Evolutionary conservation across 371 early-diverging fungal genomes (phyloP).

Genomic region (Thermomucor indicae-seudaticae): DNA sequence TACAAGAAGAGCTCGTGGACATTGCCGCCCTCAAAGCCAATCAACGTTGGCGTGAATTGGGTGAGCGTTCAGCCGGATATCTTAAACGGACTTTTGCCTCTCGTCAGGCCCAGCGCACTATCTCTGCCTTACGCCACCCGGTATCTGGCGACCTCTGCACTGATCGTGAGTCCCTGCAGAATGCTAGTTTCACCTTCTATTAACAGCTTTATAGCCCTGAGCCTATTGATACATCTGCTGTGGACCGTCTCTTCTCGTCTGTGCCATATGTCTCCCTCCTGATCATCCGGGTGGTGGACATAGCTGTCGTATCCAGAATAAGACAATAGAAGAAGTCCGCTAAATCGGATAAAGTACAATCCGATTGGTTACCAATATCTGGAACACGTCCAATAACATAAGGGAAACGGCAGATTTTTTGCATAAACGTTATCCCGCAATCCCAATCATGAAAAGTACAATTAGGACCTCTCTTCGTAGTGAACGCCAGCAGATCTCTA

Average conservation of each 20-base stretch:
- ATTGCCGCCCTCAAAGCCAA: not conserved
- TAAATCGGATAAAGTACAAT: too few relatives aligned
- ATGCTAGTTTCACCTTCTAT: slow-evolving; percentile 3
- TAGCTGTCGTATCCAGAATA: too few relatives aligned
- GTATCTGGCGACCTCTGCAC: not conserved
- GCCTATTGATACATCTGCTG: not conserved
- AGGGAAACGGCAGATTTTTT: too few relatives aligned
- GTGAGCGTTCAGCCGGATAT: slow-evolving; percentile 2
- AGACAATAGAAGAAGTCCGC: too few relatives aligned
- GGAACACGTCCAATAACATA: too few relatives aligned
- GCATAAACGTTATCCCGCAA: too few relatives aligned
- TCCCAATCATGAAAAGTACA: too few relatives aligned
- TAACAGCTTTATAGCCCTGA: not conserved
- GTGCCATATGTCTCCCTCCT: too few relatives aligned
- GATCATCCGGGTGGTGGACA: too few relatives aligned
- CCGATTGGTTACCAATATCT: too few relatives aligned
- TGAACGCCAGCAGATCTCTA: too few relatives aligned
- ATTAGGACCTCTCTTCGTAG: too few relatives aligned
- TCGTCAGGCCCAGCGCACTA: not conserved
- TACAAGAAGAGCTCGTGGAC: slow-evolving; percentile 5
- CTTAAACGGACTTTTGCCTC: not conserved
- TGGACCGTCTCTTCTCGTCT: not conserved
- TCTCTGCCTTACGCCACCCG: not conserved
- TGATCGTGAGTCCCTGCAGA: not conserved
- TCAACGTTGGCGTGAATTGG: slow-evolving; percentile 5